Evolutionary conservation across 1,284 basidiomycete genomes (phyloP), one percentile per base, ranked within the genome.

Genomic region (Rhodotorula sp.): DNA sequence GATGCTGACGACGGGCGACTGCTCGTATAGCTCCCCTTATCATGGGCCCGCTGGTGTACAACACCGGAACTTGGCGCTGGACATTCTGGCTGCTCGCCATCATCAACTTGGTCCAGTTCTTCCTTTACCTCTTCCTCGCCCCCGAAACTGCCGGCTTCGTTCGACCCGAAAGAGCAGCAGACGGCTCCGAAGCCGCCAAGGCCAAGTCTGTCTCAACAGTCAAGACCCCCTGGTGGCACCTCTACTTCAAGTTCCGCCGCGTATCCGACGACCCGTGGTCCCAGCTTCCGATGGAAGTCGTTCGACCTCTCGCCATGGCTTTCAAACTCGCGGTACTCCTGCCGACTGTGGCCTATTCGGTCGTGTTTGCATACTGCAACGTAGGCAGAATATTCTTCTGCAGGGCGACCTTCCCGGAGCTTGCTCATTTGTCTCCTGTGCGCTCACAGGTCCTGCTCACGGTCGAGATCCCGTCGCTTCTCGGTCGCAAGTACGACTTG

Each of bases 141-240:
- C 71, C 68, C 23, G 74, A 75, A 48, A 75, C 74, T 1, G 67
- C 62, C 43, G 62, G 72, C 14, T 75, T 64, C 64, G 64, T 63
- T 23, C 71, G 74, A 7, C 67, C 71, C 4, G 50, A 55, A 31
- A 68, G 74, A 26, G 60, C 54, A 23, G 55, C 15, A 12, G 38
- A 34, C 6, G 49, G 23, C 4, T n/a, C 60, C 26, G 43, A 47
- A 6, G 38, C 57, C 5, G 59, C 38, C 6, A 23, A 48, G 52
- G 66, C 57, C 18, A 47, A 56, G 31, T 26, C 57, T 5, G 48
- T 57, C 16, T 43, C 26, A 2, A n/a, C 19, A 49, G 49, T 56
- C 8, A 43, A 23, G 60, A 68, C 66, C 45, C 54, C 70, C 1
- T 72, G 68, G 66, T 72, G 62, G 61, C 66, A 45, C 26, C 70